These are phyloP conservation scores for Tilletia walkeri DNA, from an alignment of 1,284 basidiomycete genomes.

Conservation along the genomic window DNA sequence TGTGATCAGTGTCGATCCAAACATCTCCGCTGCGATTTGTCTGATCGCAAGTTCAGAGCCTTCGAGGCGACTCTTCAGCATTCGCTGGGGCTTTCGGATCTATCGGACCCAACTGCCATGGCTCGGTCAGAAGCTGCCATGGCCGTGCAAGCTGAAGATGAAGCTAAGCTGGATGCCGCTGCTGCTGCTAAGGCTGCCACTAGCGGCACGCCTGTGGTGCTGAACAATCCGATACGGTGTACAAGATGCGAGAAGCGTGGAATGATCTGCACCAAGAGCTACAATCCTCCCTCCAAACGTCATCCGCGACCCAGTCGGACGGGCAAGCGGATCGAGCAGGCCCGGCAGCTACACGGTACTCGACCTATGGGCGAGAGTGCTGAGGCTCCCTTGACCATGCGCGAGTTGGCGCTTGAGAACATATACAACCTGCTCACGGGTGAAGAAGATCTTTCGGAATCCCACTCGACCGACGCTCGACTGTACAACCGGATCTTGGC, in stretches of 20 bases:
- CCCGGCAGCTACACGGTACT: constrained; percentile 46
- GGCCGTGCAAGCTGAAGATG: constrained; percentile 29
- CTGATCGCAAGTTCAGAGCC: constrained; percentile 30
- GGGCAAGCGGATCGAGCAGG: constrained; percentile 52
- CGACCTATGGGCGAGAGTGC: neutral
- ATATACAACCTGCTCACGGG: constrained; percentile 2
- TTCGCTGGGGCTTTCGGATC: constrained; percentile 22
- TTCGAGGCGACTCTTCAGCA: constrained; percentile 23
- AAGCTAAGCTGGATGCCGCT: constrained; percentile 17
- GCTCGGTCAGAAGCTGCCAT: constrained; percentile 1
- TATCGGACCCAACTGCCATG: neutral
- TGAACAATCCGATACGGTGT: constrained; percentile 32
- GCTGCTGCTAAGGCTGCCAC: constrained; percentile 3
- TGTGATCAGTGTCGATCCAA: constrained; percentile 50
- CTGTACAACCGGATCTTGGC: constrained; percentile 6
- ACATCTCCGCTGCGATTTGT: constrained; percentile 47
- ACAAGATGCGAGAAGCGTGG: constrained; percentile 43
- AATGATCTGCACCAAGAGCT: constrained; percentile 43
- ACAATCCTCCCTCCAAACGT: constrained; percentile 39
- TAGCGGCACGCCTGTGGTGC: neutral
- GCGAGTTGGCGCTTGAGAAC: neutral
- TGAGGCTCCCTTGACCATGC: neutral
- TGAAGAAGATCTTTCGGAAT: neutral
- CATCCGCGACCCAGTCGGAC: constrained; percentile 49
- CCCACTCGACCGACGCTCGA: neutral